Conservation (phyloP, 2,329 filamentous ascomycete species). For the Madurella fahalii region DNA sequence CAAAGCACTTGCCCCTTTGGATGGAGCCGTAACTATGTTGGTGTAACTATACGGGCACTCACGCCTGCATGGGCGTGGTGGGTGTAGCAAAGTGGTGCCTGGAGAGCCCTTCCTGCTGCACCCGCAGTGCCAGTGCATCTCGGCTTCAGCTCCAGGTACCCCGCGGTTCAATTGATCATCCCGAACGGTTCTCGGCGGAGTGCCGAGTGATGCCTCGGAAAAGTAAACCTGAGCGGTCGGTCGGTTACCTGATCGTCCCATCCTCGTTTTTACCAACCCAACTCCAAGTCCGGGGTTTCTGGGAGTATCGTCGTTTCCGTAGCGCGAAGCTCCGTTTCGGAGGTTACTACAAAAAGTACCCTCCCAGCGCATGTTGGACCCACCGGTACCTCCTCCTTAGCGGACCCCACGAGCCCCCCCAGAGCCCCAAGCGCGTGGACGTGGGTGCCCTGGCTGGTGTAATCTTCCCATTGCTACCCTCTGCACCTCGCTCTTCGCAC, state of each 20-base stretch:
- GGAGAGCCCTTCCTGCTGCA: background rate
- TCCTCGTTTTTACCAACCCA: too few species aligned
- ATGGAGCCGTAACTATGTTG: background rate
- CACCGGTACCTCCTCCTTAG: constrained; percentile 2
- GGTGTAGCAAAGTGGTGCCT: background rate
- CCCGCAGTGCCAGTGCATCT: background rate
- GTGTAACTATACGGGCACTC: constrained; percentile 16
- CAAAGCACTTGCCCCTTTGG: constrained; percentile 18
- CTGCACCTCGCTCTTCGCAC: constrained; percentile 21
- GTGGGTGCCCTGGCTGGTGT: constrained; percentile 20
- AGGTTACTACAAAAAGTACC: constrained; percentile 6
- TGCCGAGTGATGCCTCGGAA: too few species aligned
- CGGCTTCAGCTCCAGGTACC: background rate
- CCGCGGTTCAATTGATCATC: background rate
- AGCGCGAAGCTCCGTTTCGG: constrained; percentile 7
- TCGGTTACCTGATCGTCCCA: too few species aligned
- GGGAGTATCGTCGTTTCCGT: too few species aligned
- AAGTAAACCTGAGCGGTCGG: too few species aligned
- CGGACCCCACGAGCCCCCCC: constrained; percentile 6
- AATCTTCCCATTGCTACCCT: constrained; percentile 24
- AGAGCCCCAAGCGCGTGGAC: constrained; percentile 9
- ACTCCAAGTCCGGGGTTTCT: too few species aligned
- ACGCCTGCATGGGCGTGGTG: constrained; percentile 6
- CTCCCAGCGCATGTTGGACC: too few species aligned
- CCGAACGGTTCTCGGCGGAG: background rate